Percentiles rank a stretch among this genome's conserved stretches.
These are phyloP conservation scores for Excoecaria cochinchinensis DNA, from an alignment of 345 rosid genomes.

Conservation along the genomic window DNA sequence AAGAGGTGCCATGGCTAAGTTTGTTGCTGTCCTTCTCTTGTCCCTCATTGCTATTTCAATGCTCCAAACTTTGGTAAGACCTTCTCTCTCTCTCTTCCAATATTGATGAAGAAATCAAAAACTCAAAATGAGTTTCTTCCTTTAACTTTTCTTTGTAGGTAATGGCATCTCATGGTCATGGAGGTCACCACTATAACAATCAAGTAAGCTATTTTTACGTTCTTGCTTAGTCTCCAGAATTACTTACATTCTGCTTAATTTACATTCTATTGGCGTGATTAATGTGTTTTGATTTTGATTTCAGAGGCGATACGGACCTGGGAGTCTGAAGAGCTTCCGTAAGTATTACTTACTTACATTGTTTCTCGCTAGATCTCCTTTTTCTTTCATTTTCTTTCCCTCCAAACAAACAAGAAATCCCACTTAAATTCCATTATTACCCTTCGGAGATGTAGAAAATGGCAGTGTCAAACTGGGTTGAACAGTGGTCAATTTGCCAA, in stretches of 20 bases:
- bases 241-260: not conserved
- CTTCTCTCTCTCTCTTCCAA: not conserved
- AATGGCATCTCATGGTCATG: slow-evolving; percentile 42
- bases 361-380: not conserved
- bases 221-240: too few species aligned
- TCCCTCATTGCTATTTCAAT: slow-evolving; percentile 60
- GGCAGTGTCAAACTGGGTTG: not conserved
- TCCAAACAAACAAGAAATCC: not conserved
- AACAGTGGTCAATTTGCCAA: slow-evolving; percentile 15
- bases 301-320: slow-evolving; percentile 46
- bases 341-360: slow-evolving; percentile 19
- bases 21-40: slow-evolving; percentile 45
- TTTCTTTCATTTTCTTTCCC: not conserved
- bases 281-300: not conserved
- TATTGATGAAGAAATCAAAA: not conserved
- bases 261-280: not conserved
- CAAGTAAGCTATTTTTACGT: slow-evolving; percentile 1
- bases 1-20: slow-evolving; percentile 59
- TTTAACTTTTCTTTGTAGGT: slow-evolving; percentile 23
- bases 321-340: slow-evolving; percentile 50
- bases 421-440: too few species aligned
- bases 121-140: not conserved
- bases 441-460: not conserved
- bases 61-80: slow-evolving; percentile 59
- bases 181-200: slow-evolving; percentile 44